Evolutionary conservation across 2,329 filamentous ascomycete species (phyloP).

Genomic region (Alternaria triticimaculans): DNA sequence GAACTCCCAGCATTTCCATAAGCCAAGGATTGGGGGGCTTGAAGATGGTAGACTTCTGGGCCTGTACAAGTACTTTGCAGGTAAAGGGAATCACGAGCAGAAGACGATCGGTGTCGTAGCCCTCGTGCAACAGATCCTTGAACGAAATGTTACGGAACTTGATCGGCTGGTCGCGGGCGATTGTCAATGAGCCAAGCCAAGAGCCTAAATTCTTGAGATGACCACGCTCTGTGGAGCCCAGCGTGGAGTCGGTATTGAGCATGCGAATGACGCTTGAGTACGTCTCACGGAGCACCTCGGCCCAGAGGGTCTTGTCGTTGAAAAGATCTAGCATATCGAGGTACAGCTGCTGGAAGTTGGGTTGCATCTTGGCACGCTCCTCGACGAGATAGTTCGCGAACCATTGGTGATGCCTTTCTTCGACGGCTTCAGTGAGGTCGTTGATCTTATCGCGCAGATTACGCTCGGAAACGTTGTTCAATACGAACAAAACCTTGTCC

Average conservation of each 20-base stretch:
- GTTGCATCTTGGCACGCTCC: slow-evolving; percentile 94
- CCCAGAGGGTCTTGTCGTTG: slow-evolving; percentile 78
- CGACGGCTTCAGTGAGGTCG: slow-evolving; percentile 79
- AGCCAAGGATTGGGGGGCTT: slow-evolving; percentile 95
- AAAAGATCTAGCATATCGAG: slow-evolving; percentile 87
- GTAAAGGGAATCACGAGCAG: slow-evolving; percentile 96
- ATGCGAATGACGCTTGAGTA: slow-evolving; percentile 85
- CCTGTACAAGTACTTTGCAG: slow-evolving; percentile 91
- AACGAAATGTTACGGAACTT: slow-evolving; percentile 97
- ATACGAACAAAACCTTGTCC: slow-evolving; percentile 91
- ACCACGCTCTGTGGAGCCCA: slow-evolving; percentile 83
- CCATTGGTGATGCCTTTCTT: slow-evolving; percentile 89
- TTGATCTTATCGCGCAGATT: slow-evolving; percentile 85
- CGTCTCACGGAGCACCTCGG: slow-evolving; percentile 90
- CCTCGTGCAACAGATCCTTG: slow-evolving; percentile 92
- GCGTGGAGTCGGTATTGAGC: slow-evolving; percentile 86
- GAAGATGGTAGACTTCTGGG: slow-evolving; percentile 84
- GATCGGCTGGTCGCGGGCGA: slow-evolving; percentile 93
- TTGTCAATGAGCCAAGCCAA: slow-evolving; percentile 91
- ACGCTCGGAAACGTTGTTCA: slow-evolving; percentile 94
- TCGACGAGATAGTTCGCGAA: slow-evolving; percentile 95
- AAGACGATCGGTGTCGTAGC: slow-evolving; percentile 88
- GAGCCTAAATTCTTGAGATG: slow-evolving; percentile 92
- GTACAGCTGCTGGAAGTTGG: slow-evolving; percentile 94
- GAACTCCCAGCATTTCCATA: slow-evolving; percentile 90